Base-by-base conservation (phyloP, 331 rosid species). In the Telfairia occidentalis region DNA sequence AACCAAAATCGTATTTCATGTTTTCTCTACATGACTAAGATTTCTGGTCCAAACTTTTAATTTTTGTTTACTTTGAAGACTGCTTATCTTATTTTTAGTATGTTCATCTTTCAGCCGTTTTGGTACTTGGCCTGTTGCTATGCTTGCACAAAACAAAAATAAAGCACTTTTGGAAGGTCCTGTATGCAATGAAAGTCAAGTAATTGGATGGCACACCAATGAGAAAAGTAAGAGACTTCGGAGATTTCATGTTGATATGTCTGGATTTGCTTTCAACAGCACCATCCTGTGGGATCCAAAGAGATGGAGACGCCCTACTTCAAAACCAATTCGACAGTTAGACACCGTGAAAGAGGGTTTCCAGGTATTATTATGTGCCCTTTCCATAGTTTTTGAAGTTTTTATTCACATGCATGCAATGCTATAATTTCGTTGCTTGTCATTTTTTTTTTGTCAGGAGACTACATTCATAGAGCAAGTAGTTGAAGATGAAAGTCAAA, bases 61-160 rank as follows among this genome's bases (percentile, higher is more conserved):
- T 7, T 24, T 52, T 40, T 45, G 11, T 19, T 53, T 67, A 61
- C 38, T 40, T 54, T 79, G 32, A 43, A 59, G 10, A 76, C 42
- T 78, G 26, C 65, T 73, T 75, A 83, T 77, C 69, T 80, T n/a
- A n/a, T n/a, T n/a, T n/a, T n/a, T 67, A 42, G 76, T 77, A 28
- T 71, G 58, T 69, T 82, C 63, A 71, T 76, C 75, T 84, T 86
- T 5, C 69, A 95, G 99, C 73, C 96, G 89, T 59, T 89, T 95
- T 71, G 97, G 99, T 53, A 90, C 96, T 77, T 95, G 99, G 99
- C 99, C 99, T 23, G 92, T 92, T 64, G 99, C 99, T n/a, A 92
- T 95, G 97, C 97, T 95, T 59, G 89, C 90, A 23, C 97, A 85
- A 77, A 89, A 87, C 89, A 95, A 95, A 85, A 95, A 95, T 87